Percentiles rank a stretch among this genome's conserved stretches.
Conservation (phyloP, 2,329 filamentous ascomycete species). For the Colletotrichum sp. region DNA sequence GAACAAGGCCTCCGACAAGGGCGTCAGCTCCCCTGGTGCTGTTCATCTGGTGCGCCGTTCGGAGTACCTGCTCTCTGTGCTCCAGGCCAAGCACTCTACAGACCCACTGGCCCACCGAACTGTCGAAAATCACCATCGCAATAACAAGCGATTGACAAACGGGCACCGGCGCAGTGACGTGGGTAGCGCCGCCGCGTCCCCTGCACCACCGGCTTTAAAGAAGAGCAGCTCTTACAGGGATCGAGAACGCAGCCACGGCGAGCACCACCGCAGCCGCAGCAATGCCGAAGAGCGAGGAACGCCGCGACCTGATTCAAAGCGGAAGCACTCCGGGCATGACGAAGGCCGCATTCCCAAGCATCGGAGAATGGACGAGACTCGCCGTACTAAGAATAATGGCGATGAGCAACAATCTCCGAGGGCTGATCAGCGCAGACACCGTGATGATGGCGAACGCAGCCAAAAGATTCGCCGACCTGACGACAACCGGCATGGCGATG, state of each 20-base stretch:
- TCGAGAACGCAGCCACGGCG: constrained; percentile 48
- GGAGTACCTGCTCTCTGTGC: constrained; percentile 93
- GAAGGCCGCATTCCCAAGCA: constrained; percentile 48
- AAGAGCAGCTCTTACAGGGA: constrained; percentile 52
- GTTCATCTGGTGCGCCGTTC: constrained; percentile 94
- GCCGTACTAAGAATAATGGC: constrained; percentile 40
- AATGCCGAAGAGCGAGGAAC: constrained; percentile 56
- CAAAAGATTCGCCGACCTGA: constrained; percentile 42
- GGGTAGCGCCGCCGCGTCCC: constrained; percentile 72
- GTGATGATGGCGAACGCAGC: constrained; percentile 28
- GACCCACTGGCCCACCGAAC: constrained; percentile 78
- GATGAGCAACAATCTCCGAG: constrained; percentile 40
- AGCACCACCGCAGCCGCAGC: constrained; percentile 57
- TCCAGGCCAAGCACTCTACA: constrained; percentile 83
- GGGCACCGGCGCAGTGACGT: constrained; percentile 65
- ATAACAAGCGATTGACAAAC: constrained; percentile 80
- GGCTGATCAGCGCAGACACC: constrained; percentile 31
- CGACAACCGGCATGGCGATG: constrained; percentile 32
- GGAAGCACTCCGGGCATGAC: constrained; percentile 62
- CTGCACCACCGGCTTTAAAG: constrained; percentile 62
- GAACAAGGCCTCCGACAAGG: constrained; percentile 76
- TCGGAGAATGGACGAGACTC: constrained; percentile 44
- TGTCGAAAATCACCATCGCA: constrained; percentile 92
- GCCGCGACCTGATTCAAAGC: constrained; percentile 61
- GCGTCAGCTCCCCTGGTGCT: constrained; percentile 92